phyloP scores from a whole-genome alignment of 208 protist species.

The Spongospora subterranea region DNA sequence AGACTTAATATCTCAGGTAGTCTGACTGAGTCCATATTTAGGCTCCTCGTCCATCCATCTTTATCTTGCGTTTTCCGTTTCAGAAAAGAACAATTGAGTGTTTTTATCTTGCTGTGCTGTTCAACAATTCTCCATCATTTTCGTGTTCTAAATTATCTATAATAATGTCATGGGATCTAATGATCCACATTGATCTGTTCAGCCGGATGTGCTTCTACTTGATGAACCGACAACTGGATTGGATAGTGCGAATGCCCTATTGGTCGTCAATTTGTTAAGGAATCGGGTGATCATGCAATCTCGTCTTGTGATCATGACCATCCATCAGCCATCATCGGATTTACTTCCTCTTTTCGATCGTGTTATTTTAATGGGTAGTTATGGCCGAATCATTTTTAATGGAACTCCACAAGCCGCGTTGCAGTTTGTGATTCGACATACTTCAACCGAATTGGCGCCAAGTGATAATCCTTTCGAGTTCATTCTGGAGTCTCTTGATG shows the following conservation, averaged over 20 bases:
- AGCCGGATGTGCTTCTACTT: conserved; percentile 11
- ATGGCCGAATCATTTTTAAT: conserved; percentile 23
- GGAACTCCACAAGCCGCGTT: neutral
- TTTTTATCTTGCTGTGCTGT: too few relatives aligned
- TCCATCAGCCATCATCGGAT: neutral
- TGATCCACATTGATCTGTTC: neutral
- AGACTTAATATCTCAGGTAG: neutral
- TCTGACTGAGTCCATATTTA: too few relatives aligned
- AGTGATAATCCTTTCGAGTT: conserved; percentile 33
- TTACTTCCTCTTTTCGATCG: neutral
- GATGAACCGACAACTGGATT: conserved; percentile 8
- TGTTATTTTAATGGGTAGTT: neutral
- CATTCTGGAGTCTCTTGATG: conserved; percentile 29
- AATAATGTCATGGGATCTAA: neutral
- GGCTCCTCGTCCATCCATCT: too few relatives aligned
- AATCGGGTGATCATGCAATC: neutral
- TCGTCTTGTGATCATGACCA: neutral
- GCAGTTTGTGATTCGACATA: neutral
- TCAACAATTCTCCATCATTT: too few relatives aligned
- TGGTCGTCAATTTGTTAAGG: neutral
- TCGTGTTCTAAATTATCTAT: too few relatives aligned
- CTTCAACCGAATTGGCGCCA: neutral
- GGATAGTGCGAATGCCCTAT: neutral
- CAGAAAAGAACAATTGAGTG: too few relatives aligned
- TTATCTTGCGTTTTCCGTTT: too few relatives aligned